A percentile compares a stretch with the other conserved stretches of the same genome.
Evolutionary conservation across 345 rosid species (phyloP).

Genomic region (Acer negundo): DNA sequence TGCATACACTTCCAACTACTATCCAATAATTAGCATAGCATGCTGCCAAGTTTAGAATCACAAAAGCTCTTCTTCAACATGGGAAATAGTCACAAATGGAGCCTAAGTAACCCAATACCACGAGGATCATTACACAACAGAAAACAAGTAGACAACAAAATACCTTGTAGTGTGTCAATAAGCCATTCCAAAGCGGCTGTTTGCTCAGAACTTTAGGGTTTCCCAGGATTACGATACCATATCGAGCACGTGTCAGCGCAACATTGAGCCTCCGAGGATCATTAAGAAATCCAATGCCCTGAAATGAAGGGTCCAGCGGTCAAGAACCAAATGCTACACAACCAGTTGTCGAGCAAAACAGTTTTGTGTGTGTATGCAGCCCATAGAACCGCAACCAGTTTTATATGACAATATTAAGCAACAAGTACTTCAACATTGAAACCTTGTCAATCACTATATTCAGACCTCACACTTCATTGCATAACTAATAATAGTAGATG

Average conservation of each 20-base stretch:
- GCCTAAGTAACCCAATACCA: background rate
- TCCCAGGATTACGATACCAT: conserved; percentile 97
- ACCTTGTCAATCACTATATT: background rate
- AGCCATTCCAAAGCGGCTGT: conserved; percentile 97
- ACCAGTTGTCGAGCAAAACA: background rate
- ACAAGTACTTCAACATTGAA: background rate
- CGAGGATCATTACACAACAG: background rate
- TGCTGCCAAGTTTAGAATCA: background rate
- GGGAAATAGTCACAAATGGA: conserved; percentile 7
- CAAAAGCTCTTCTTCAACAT: background rate
- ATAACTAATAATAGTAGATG: background rate
- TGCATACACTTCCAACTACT: background rate
- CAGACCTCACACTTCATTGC: background rate
- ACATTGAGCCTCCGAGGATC: conserved; percentile 99
- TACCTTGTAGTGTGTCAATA: conserved; percentile 98
- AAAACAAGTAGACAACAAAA: background rate
- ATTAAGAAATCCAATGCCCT: conserved; percentile 99
- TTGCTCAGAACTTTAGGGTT: conserved; percentile 98
- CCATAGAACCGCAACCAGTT: background rate
- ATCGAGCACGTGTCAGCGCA: conserved; percentile 96
- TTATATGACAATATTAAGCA: background rate
- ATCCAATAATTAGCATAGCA: background rate
- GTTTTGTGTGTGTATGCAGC: background rate
- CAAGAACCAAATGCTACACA: conserved; percentile 9
- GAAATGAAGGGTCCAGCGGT: conserved; percentile 28